A percentile compares a stretch with the other conserved stretches of the same genome.
These are phyloP conservation scores for Rhodotorula glutinis DNA, from an alignment of 1,284 basidiomycete genomes.

Conservation along the genomic window DNA sequence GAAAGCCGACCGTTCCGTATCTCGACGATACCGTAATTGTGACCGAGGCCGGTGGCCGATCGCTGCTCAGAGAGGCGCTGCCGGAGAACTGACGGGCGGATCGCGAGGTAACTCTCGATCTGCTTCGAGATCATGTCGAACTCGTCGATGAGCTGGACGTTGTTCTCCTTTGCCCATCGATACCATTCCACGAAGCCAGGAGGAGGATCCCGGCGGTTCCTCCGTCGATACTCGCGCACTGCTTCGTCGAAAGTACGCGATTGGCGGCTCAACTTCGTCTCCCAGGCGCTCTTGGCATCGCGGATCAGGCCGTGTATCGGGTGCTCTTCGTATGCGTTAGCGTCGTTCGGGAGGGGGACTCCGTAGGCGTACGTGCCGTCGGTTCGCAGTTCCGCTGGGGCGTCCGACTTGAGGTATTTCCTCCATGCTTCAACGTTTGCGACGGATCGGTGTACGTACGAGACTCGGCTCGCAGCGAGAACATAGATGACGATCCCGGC, in stretches of 20 bases:
- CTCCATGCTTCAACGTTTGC: neutral
- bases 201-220: slow-evolving; percentile 36
- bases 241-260: slow-evolving; percentile 33
- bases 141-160: slow-evolving; percentile 41
- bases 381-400: neutral
- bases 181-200: slow-evolving; percentile 40
- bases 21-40: slow-evolving; percentile 5
- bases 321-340: slow-evolving; percentile 25
- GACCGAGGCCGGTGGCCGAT: slow-evolving; percentile 5
- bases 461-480: neutral
- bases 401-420: no score
- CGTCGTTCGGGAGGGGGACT: neutral
- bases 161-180: slow-evolving; percentile 29
- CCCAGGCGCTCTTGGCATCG: slow-evolving; percentile 19
- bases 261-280: slow-evolving; percentile 21
- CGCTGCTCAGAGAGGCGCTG: slow-evolving; percentile 20
- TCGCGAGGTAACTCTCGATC: slow-evolving; percentile 32
- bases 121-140: slow-evolving; percentile 39
- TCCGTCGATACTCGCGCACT: slow-evolving; percentile 37
- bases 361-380: slow-evolving; percentile 2
- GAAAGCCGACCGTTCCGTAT: slow-evolving; percentile 17
- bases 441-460: neutral
- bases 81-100: slow-evolving; percentile 27
- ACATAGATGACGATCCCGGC: neutral
- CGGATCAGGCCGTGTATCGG: slow-evolving; percentile 32